These are phyloP conservation scores for Posidonia oceanica DNA, from an alignment of 116 monocot species.

Conservation along the genomic window DNA sequence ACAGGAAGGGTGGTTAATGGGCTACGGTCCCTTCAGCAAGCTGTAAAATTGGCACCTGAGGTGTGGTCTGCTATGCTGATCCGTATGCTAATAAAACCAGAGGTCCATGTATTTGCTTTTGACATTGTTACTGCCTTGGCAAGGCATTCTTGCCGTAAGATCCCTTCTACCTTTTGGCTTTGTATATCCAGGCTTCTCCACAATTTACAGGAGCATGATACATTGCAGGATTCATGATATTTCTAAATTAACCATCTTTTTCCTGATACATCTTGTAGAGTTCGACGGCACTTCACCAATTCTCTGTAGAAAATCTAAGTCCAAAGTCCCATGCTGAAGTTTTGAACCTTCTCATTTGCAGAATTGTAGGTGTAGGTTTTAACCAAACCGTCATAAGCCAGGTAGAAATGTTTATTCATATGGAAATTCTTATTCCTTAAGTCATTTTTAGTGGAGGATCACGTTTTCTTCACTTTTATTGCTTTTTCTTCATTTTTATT, in stretches of 20 bases:
- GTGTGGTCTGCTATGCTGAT: constrained; percentile 70
- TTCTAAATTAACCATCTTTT: not conserved
- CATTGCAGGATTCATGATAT: constrained; percentile 5
- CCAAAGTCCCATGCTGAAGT: not conserved
- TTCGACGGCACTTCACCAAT: too few relatives aligned
- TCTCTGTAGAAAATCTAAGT: not conserved
- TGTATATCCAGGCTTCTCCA: constrained; percentile 62
- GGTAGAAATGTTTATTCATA: too few relatives aligned
- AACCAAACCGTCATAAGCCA: too few relatives aligned
- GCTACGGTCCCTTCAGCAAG: constrained; percentile 31
- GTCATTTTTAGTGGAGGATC: too few relatives aligned
- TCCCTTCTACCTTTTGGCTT: constrained; percentile 64
- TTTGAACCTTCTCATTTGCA: too few relatives aligned
- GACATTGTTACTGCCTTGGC: constrained; percentile 37
- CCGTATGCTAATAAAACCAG: constrained; percentile 41
- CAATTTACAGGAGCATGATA: constrained; percentile 22
- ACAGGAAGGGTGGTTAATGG: constrained; percentile 36
- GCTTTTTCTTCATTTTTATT: too few relatives aligned
- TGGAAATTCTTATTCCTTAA: too few relatives aligned
- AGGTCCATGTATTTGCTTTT: constrained; percentile 40
- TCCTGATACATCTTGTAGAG: not conserved
- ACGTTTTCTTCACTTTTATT: too few relatives aligned
- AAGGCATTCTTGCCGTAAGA: constrained; percentile 26
- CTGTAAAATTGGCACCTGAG: constrained; percentile 56
- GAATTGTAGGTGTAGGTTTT: too few relatives aligned